Evolutionary conservation across 2,329 filamentous ascomycete species (phyloP).

Genomic region (Talaromyces sp.): DNA sequence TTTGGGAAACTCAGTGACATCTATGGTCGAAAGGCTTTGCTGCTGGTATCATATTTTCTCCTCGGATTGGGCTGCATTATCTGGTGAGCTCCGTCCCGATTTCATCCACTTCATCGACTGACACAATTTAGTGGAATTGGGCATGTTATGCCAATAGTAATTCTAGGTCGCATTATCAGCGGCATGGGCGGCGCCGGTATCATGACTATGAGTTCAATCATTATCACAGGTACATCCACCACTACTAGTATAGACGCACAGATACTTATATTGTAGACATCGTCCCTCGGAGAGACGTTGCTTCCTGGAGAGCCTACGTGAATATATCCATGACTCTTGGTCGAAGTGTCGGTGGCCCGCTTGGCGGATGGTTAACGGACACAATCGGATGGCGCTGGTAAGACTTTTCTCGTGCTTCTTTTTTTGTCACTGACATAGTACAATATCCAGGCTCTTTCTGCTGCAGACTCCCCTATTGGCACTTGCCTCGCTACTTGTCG

Average conservation of each 20-base stretch:
- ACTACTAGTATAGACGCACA: neutral
- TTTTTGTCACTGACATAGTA: neutral
- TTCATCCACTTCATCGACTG: neutral
- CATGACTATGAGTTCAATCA: constrained; percentile 45
- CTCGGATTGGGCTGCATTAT: constrained; percentile 49
- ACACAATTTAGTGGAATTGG: constrained; percentile 33
- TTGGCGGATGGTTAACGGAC: constrained; percentile 62
- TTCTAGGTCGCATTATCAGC: constrained; percentile 41
- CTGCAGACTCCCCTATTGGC: constrained; percentile 55
- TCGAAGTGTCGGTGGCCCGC: constrained; percentile 50
- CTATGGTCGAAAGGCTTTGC: constrained; percentile 53
- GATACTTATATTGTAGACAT: constrained; percentile 34
- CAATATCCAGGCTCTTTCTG: constrained; percentile 49
- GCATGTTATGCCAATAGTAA: constrained; percentile 37
- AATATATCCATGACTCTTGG: constrained; percentile 52
- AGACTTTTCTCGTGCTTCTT: constrained; percentile 15
- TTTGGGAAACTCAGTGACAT: constrained; percentile 59
- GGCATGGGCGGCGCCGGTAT: constrained; percentile 47
- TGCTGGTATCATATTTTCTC: constrained; percentile 50
- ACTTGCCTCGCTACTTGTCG: constrained; percentile 50
- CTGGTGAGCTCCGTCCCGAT: constrained; percentile 27
- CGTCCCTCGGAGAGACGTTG: constrained; percentile 49
- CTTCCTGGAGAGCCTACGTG: constrained; percentile 50
- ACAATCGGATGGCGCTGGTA: constrained; percentile 65
- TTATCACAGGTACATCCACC: constrained; percentile 38